phyloP scores from a whole-genome alignment of 352 stramenopile species.

The Globisporangium okanoganense region DNA sequence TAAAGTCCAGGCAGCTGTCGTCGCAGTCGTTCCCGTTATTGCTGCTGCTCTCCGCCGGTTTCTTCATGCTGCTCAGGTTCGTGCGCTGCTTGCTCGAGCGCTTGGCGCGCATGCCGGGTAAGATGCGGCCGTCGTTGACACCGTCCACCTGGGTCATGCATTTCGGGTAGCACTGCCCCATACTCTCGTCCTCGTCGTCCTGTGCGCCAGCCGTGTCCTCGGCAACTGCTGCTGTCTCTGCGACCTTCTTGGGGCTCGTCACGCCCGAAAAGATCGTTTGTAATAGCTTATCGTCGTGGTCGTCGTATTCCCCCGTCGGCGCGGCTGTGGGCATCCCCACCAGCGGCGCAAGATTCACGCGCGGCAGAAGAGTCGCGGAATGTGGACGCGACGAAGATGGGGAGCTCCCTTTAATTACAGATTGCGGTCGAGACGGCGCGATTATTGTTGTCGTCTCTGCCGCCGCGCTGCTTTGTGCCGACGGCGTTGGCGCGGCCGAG shows the following conservation, averaged over 20 bases:
- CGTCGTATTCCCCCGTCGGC: not conserved
- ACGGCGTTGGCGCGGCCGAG: not conserved
- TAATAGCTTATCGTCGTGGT: not conserved
- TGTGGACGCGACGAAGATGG: conserved; percentile 4
- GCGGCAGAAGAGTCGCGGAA: conserved; percentile 5
- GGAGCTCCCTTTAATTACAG: not conserved
- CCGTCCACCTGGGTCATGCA: conserved; percentile 24
- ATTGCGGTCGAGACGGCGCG: not conserved
- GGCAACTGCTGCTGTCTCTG: not conserved
- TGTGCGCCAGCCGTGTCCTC: not conserved
- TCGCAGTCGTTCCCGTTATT: not conserved
- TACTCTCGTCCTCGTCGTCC: conserved; percentile 11
- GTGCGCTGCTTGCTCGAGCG: conserved; percentile 8
- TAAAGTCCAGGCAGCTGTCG: conserved; percentile 2
- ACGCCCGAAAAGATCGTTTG: conserved; percentile 10
- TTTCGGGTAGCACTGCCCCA: conserved; percentile 45
- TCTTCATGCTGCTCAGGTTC: conserved; percentile 5
- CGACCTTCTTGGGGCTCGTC: not conserved
- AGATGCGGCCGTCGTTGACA: conserved; percentile 13
- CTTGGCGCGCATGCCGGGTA: conserved; percentile 2
- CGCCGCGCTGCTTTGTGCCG: not conserved
- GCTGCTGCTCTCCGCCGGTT: not conserved
- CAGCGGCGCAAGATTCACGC: conserved; percentile 20
- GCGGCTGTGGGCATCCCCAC: conserved; percentile 6
- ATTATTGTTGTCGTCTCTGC: not conserved